Evolutionary conservation across 768 basidiomycete species (phyloP), one percentile per base, ranked within the genome.

Genomic region (Suillus americanus): DNA sequence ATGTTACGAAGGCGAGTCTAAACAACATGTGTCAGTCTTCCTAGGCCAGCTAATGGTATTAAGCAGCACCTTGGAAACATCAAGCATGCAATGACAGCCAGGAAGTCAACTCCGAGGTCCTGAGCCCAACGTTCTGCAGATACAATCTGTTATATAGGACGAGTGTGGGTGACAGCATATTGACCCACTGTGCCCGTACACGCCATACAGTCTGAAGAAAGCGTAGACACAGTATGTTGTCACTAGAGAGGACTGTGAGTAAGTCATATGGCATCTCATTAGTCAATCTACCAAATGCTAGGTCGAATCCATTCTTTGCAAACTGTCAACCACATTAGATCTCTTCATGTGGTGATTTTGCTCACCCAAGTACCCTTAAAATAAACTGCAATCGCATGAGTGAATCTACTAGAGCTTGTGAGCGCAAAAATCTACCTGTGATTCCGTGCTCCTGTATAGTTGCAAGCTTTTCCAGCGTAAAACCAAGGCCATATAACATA

Each of bases 381-480:
- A 75, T 89, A 93, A 12, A 93, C 91, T 92, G 55, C 23, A 30
- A 62, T 14, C 62, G 14, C 18, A 33, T 70, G 54, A 72, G 68
- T 38, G 41, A 18, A 18, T 33, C 18, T 16, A n/a, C 30, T 54
- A 41, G 25, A 48, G 14, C n/a, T 14, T 18, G 40, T 23, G 23
- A 33, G 16, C 3, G 14, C 20, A 28, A 57, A 55, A 28, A 48
- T 73, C 46, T 51, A 91, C 95, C 93, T 85, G 85, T 88, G 56
- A 98, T 88, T 5, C 95, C 96, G 72, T 95, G 95, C 74, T 98
- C 95, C 73, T 97, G 93, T 89, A 97, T 94, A 4, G 94, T 90
- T 25, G 96, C 96, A 10, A 96, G 79, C 74, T 95, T 97, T 73
- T 98, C 96, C 23, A 98, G 81, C 0, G 92, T 86, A 75, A 97